These are phyloP conservation scores for Epichloe typhina DNA, from an alignment of 2,329 filamentous ascomycete genomes.

Conservation along the genomic window DNA sequence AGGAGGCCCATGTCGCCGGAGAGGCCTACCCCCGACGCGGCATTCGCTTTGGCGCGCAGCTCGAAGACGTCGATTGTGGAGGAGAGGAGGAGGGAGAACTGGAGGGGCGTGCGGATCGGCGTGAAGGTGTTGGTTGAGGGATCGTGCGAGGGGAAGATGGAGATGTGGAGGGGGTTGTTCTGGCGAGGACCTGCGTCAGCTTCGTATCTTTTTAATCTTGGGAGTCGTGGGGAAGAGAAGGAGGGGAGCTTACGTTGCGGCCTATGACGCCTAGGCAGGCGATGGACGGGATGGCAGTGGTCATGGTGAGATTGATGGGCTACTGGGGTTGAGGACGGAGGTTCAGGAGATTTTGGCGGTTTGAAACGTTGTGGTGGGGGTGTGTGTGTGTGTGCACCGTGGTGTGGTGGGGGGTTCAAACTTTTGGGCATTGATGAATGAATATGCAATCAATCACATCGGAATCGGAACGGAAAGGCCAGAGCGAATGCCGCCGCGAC, in stretches of 20 bases:
- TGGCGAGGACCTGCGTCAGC: constrained; percentile 23
- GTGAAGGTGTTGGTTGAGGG: constrained; percentile 36
- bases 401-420: background rate
- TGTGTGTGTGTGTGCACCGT: background rate
- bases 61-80: constrained; percentile 91
- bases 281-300: constrained; percentile 60
- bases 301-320: constrained; percentile 31
- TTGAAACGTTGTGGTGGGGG: background rate
- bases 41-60: constrained; percentile 61
- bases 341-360: background rate
- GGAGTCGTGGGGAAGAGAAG: background rate
- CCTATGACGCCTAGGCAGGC: constrained; percentile 91
- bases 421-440: no score
- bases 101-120: constrained; percentile 59
- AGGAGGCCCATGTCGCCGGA: constrained; percentile 84
- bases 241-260: constrained; percentile 53
- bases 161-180: constrained; percentile 94
- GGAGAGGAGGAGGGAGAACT: constrained; percentile 85
- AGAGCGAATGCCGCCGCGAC: no score
- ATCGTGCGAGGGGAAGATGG: constrained; percentile 69
- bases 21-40: constrained; percentile 31
- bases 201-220: background rate
- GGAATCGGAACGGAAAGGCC: no score
- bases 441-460: no score
- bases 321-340: background rate